A percentile compares a stretch with the other conserved stretches of the same genome.
Evolutionary conservation across 1,284 basidiomycete species (phyloP).

Genomic region (Marasmius sp.): DNA sequence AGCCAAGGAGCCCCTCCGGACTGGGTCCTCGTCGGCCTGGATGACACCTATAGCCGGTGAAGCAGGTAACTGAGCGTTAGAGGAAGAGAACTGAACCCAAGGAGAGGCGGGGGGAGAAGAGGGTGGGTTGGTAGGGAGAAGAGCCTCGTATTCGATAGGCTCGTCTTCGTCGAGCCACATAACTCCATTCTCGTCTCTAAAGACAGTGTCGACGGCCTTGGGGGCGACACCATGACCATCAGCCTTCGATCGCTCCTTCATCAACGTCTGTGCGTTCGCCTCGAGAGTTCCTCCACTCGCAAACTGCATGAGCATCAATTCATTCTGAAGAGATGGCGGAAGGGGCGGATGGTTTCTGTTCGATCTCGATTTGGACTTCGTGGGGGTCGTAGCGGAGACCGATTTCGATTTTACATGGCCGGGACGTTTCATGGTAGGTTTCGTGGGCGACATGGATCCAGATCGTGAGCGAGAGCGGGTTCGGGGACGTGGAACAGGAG

Average conservation of each 20-base stretch:
- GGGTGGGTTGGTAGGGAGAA: slow-evolving; percentile 34
- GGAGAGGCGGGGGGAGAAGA: slow-evolving; percentile 5
- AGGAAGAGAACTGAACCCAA: background rate
- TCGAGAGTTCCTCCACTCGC: slow-evolving; percentile 61
- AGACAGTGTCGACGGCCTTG: slow-evolving; percentile 43
- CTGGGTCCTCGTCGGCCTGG: background rate
- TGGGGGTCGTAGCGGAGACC: slow-evolving; percentile 17
- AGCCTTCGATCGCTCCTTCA: slow-evolving; percentile 49
- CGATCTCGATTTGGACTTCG: slow-evolving; percentile 22
- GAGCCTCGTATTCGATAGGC: slow-evolving; percentile 62
- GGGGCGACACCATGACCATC: slow-evolving; percentile 11
- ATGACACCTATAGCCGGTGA: slow-evolving; percentile 3
- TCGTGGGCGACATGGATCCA: slow-evolving; percentile 1
- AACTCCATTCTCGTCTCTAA: slow-evolving; percentile 57
- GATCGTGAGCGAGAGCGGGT: background rate
- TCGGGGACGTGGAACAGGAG: background rate
- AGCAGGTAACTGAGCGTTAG: background rate
- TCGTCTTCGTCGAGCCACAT: slow-evolving; percentile 75
- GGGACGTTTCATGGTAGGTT: background rate
- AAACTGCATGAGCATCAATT: slow-evolving; percentile 68
- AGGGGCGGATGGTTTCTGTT: slow-evolving; percentile 26
- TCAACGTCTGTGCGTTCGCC: slow-evolving; percentile 52
- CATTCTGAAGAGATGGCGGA: slow-evolving; percentile 55
- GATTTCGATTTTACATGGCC: slow-evolving; percentile 31
- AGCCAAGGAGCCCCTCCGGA: background rate